A percentile compares a stretch with the other conserved stretches of the same genome.
These are phyloP conservation scores for Zymoseptoria brevis DNA, from an alignment of 2,329 filamentous ascomycete species.

Conservation along the genomic window DNA sequence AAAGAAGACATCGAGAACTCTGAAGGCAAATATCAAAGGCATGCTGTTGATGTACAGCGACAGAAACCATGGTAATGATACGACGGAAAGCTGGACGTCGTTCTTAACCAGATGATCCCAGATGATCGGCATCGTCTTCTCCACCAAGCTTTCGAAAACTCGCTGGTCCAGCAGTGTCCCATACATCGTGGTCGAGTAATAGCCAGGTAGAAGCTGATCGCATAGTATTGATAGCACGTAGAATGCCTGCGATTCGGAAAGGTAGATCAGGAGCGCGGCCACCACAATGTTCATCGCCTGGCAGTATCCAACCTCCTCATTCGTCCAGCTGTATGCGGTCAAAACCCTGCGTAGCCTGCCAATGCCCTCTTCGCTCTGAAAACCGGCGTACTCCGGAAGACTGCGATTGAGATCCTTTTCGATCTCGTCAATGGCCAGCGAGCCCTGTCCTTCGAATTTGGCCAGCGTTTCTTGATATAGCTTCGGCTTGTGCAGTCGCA, in stretches of 20 bases:
- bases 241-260: slow-evolving; percentile 93
- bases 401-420: slow-evolving; percentile 97
- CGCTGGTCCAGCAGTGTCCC: slow-evolving; percentile 93
- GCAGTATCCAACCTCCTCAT: slow-evolving; percentile 92
- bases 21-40: slow-evolving; percentile 94
- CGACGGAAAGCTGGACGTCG: slow-evolving; percentile 93
- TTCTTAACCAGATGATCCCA: slow-evolving; percentile 98
- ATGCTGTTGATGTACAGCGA: slow-evolving; percentile 99
- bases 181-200: slow-evolving; percentile 99
- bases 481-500: slow-evolving; percentile 77
- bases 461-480: slow-evolving; percentile 75
- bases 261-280: slow-evolving; percentile 94
- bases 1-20: slow-evolving; percentile 96
- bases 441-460: slow-evolving; percentile 78
- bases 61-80: slow-evolving; percentile 95
- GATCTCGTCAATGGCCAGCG: slow-evolving; percentile 95
- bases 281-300: slow-evolving; percentile 99
- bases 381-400: slow-evolving; percentile 92
- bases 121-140: slow-evolving; percentile 95
- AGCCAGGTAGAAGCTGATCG: slow-evolving; percentile 86
- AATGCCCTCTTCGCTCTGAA: slow-evolving; percentile 93
- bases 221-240: slow-evolving; percentile 87
- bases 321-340: slow-evolving; percentile 96
- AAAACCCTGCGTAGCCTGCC: slow-evolving; percentile 79
- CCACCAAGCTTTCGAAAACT: slow-evolving; percentile 95